These are phyloP conservation scores for Chlorella ohadii DNA, from an alignment of 139 green algal genomes.

Conservation along the genomic window DNA sequence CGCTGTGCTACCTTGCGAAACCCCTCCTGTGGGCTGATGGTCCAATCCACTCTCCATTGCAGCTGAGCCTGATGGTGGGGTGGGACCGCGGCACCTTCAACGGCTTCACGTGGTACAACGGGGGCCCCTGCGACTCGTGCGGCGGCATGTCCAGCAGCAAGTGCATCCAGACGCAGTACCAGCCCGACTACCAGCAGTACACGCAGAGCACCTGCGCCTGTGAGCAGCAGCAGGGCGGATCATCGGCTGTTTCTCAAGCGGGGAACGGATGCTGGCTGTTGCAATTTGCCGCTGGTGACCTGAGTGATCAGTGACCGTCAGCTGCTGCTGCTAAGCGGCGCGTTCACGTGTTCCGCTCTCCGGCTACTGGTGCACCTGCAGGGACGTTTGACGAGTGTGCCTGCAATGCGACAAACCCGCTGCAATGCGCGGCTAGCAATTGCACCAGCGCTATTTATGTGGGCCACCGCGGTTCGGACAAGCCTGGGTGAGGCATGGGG, in stretches of 20 bases:
- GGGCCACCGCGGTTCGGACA: constrained; percentile 44
- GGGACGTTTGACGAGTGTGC: constrained; percentile 7
- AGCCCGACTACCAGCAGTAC: constrained; percentile 13
- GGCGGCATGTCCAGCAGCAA: constrained; percentile 14
- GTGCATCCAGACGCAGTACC: constrained; percentile 27
- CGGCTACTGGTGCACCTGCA: neutral
- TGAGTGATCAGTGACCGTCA: too few relatives aligned
- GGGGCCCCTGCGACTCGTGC: constrained; percentile 45
- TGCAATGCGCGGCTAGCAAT: constrained; percentile 35
- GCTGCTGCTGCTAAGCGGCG: too few relatives aligned
- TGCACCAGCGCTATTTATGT: constrained; percentile 48
- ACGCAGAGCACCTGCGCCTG: constrained; percentile 44
- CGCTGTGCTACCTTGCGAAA: too few relatives aligned
- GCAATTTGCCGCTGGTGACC: too few relatives aligned
- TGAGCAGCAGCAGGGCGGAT: constrained; percentile 20
- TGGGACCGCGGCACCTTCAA: constrained; percentile 37
- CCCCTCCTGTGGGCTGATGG: too few relatives aligned
- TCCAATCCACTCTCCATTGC: too few relatives aligned
- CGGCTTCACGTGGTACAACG: constrained; percentile 54
- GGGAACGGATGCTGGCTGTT: too few relatives aligned
- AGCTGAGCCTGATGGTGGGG: constrained; percentile 43
- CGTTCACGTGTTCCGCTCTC: neutral
- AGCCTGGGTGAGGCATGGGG: neutral
- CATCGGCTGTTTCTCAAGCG: too few relatives aligned
- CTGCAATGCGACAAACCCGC: constrained; percentile 13